phyloP scores from a whole-genome alignment of 2,329 filamentous ascomycete species.

The Sphaerulina populicola region DNA sequence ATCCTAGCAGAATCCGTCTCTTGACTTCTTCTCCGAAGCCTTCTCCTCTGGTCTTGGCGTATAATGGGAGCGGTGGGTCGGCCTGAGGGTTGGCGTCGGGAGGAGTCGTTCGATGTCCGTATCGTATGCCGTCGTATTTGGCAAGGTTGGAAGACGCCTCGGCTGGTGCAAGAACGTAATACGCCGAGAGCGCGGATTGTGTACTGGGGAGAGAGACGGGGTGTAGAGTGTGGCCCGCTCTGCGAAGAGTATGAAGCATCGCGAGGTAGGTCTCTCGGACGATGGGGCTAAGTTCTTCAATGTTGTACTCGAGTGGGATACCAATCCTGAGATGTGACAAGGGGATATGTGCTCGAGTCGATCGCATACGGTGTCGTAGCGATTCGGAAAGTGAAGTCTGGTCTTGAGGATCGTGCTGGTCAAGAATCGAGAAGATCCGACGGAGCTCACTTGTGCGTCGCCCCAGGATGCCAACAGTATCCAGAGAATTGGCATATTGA shows the following conservation, averaged over 20 bases:
- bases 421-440: constrained; percentile 41
- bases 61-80: constrained; percentile 44
- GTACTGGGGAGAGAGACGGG: constrained; percentile 76
- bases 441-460: constrained; percentile 43
- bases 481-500: constrained; percentile 84
- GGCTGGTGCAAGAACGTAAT: constrained; percentile 90
- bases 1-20: constrained; percentile 76
- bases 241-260: constrained; percentile 52
- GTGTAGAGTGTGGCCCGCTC: constrained; percentile 61
- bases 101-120: constrained; percentile 54
- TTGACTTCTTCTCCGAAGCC: constrained; percentile 80
- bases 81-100: constrained; percentile 41
- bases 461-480: constrained; percentile 75
- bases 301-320: constrained; percentile 72
- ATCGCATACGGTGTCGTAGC: constrained; percentile 46
- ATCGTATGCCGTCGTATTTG: constrained; percentile 95
- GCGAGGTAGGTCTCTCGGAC: constrained; percentile 63
- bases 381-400: constrained; percentile 59
- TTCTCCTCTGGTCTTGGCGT: constrained; percentile 62
- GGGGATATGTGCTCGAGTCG: constrained; percentile 1
- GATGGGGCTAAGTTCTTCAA: constrained; percentile 62
- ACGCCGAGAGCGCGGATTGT: constrained; percentile 76
- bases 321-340: constrained; percentile 44
- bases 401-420: constrained; percentile 59
- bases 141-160: constrained; percentile 94